A percentile compares a stretch with the other conserved stretches of the same genome.
Evolutionary conservation across 2,329 filamentous ascomycete genomes (phyloP).

Genomic region (Alternaria angustiovoidea): DNA sequence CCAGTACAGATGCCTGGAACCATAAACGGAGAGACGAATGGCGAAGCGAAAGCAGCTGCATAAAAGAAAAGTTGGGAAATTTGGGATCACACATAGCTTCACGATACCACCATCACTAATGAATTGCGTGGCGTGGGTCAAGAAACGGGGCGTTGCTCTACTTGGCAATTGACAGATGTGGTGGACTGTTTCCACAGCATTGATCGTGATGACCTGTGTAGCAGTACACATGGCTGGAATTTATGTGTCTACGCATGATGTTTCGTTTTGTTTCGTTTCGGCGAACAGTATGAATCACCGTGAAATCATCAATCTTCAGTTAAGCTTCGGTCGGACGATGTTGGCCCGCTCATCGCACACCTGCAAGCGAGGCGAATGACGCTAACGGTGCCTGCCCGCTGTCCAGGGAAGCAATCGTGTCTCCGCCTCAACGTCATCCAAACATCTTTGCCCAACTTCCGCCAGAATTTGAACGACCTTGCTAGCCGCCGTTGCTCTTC

Average conservation of each 20-base stretch:
- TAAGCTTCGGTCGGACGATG: slow-evolving; percentile 6
- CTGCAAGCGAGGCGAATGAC: slow-evolving; percentile 22
- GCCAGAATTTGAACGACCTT: slow-evolving; percentile 18
- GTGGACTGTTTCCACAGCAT: background rate
- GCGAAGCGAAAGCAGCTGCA: slow-evolving; percentile 30
- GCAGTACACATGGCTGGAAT: background rate
- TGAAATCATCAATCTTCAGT: background rate
- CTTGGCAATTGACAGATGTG: background rate
- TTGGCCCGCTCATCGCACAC: slow-evolving; percentile 11
- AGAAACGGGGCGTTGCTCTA: background rate
- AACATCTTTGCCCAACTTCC: slow-evolving; percentile 36
- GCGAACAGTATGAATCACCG: background rate
- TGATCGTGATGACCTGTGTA: background rate
- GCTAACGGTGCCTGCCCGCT: slow-evolving; percentile 25
- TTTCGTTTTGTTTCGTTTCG: background rate
- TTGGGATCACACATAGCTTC: background rate
- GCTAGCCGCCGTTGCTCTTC: slow-evolving; percentile 7
- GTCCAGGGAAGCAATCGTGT: slow-evolving; percentile 33
- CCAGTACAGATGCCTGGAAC: slow-evolving; percentile 66
- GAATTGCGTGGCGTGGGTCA: background rate
- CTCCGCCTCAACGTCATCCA: slow-evolving; percentile 46
- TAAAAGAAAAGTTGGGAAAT: slow-evolving; percentile 5
- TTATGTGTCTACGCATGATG: background rate
- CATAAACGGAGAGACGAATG: slow-evolving; percentile 30
- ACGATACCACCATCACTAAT: background rate